Evolutionary conservation across 2,329 filamentous ascomycete genomes (phyloP), one percentile per base, ranked within the genome.

Genomic region (Cyanodermella asteris): DNA sequence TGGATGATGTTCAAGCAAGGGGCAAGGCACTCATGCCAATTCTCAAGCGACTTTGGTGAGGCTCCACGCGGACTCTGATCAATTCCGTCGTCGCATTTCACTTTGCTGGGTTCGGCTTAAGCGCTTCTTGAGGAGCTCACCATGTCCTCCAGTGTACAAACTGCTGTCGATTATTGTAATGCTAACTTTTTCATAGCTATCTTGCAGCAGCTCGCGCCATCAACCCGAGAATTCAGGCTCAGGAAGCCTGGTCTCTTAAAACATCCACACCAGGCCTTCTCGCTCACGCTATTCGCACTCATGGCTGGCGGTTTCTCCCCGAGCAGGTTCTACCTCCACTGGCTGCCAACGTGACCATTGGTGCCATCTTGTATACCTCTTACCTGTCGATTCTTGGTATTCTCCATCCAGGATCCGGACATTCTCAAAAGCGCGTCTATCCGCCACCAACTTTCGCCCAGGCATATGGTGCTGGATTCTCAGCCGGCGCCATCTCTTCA

Each of bases 281-380:
- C 18, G 52, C 56, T n/a, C 59, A 68, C 43, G 66, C 66, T 6
- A 51, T 72, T 21, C 53, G 54, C 31, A 56, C 54, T n/a, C 55
- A 72, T 38, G 66, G 66, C 22, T 72, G 66, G 66, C 47, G 46
- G 10, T 70, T 72, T 38, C 56, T 72, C 23, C 67, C 66, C 2
- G 65, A 69, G 36, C 64, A 71, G 41, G 55, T 72, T 7, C 45
- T 72, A 19, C 67, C 67, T 25, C 67, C 67, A 16, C 40, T 72
- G 23, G 44, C 71, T 25, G 67, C 65, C 13, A 72, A 72, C 38
- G 61, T 66, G 18, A 61, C 58, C 20, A 57, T 72, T 27, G 65
- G 66, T 10, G 64, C 65, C 19, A 55, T 71, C 5, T 47, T 72
- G 8, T 72, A 72, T 36, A 69, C 66, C 2, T 58, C 56, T 10